phyloP scores from a whole-genome alignment of 768 basidiomycete genomes.

The Gelatoporia subvermispora region DNA sequence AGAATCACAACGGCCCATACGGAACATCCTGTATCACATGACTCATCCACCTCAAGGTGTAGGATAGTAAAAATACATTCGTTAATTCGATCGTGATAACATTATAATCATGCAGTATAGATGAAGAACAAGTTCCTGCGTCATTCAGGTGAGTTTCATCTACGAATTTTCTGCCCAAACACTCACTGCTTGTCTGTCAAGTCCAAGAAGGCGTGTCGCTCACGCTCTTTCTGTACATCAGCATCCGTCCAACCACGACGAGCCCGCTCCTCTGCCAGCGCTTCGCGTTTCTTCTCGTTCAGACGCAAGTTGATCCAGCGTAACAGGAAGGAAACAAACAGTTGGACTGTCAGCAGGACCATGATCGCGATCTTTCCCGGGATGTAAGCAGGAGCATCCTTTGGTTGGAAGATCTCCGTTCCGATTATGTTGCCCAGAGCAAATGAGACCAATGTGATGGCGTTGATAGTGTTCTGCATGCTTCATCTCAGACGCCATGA shows the following conservation, averaged over 20 bases:
- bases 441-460: conserved; percentile 52
- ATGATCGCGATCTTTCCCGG: conserved; percentile 66
- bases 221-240: conserved; percentile 53
- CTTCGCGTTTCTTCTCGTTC: conserved; percentile 42
- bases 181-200: conserved; percentile 59
- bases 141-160: neutral
- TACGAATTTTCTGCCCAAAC: too few relatives aligned
- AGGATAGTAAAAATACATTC: neutral
- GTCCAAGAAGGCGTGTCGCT: conserved; percentile 58
- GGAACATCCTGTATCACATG: too few relatives aligned
- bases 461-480: conserved; percentile 48
- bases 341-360: conserved; percentile 49
- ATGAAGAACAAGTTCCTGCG: conserved; percentile 54
- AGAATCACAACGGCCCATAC: too few relatives aligned
- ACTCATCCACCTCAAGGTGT: too few relatives aligned
- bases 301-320: conserved; percentile 51
- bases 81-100: neutral
- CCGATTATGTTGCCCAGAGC: conserved; percentile 59
- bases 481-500: neutral
- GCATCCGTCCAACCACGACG: conserved; percentile 51
- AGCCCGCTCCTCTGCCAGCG: conserved; percentile 39
- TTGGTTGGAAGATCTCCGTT: conserved; percentile 56
- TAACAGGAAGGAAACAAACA: conserved; percentile 43
- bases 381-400: conserved; percentile 58
- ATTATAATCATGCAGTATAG: conserved; percentile 40